Evolutionary conservation across 768 basidiomycete species (phyloP).

Genomic region (Paxillus involutus): DNA sequence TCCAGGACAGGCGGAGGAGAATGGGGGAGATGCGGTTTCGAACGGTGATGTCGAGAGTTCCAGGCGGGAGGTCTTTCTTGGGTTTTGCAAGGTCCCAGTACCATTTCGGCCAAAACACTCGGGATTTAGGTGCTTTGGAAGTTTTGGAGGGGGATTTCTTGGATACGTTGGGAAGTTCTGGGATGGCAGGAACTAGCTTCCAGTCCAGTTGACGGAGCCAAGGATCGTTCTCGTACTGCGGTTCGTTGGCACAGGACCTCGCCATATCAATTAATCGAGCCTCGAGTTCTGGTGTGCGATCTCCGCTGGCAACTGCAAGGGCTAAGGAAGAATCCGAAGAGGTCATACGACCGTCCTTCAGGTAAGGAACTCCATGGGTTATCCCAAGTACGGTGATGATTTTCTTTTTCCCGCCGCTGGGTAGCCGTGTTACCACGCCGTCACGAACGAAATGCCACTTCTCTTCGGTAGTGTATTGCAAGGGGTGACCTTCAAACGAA

Average conservation of each 20-base stretch:
- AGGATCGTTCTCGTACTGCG: slow-evolving; percentile 38
- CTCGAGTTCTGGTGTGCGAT: slow-evolving; percentile 34
- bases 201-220: slow-evolving; percentile 73
- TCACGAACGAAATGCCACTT: slow-evolving; percentile 64
- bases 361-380: slow-evolving; percentile 46
- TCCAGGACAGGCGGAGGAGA: slow-evolving; percentile 85
- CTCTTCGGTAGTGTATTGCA: slow-evolving; percentile 52
- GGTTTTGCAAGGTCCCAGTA: slow-evolving; percentile 88
- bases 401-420: slow-evolving; percentile 43
- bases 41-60: slow-evolving; percentile 81
- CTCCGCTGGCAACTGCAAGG: slow-evolving; percentile 43
- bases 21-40: slow-evolving; percentile 82
- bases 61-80: slow-evolving; percentile 63
- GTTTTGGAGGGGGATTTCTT: slow-evolving; percentile 13
- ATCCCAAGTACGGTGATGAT: slow-evolving; percentile 44
- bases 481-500: slow-evolving; percentile 58
- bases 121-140: slow-evolving; percentile 39
- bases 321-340: slow-evolving; percentile 46
- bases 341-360: slow-evolving; percentile 43
- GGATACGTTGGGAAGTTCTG: background rate
- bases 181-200: slow-evolving; percentile 35
- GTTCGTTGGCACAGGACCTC: slow-evolving; percentile 28
- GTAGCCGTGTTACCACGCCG: slow-evolving; percentile 36
- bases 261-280: slow-evolving; percentile 43
- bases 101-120: slow-evolving; percentile 91